Conservation (phyloP, 1,284 basidiomycete species). For the Amylostereum chailletii region DNA sequence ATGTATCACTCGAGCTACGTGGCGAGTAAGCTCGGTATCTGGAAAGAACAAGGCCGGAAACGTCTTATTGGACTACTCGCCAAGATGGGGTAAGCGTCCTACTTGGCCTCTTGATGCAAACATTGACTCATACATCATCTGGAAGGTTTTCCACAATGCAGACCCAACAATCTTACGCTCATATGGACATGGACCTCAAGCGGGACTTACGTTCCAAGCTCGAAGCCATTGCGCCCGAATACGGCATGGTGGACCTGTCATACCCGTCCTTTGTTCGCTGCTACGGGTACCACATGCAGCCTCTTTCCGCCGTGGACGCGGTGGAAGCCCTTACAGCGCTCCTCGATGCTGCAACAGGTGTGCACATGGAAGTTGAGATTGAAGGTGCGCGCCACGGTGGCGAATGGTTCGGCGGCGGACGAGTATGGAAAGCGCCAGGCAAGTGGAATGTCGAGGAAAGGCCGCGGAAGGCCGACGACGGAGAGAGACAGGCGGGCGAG, state of each 20-base stretch:
- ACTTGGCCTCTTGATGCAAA: slow-evolving; percentile 4
- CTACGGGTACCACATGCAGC: slow-evolving; percentile 82
- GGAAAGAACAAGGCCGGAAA: slow-evolving; percentile 91
- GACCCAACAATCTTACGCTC: slow-evolving; percentile 87
- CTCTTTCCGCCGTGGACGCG: slow-evolving; percentile 87
- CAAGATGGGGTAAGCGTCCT: slow-evolving; percentile 86
- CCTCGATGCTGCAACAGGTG: slow-evolving; percentile 85
- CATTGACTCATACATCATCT: neutral
- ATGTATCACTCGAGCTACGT: slow-evolving; percentile 98
- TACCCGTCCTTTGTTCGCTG: slow-evolving; percentile 92
- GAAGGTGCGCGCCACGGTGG: slow-evolving; percentile 80
- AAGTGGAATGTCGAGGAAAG: slow-evolving; percentile 29
- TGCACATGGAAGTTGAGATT: slow-evolving; percentile 82
- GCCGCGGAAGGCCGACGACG: slow-evolving; percentile 36
- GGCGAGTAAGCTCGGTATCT: slow-evolving; percentile 90
- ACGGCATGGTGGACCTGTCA: slow-evolving; percentile 89
- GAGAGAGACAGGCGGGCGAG: slow-evolving; percentile 15
- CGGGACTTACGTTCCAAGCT: slow-evolving; percentile 76
- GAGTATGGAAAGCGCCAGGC: slow-evolving; percentile 57
- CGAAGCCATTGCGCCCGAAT: slow-evolving; percentile 89
- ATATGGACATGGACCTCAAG: slow-evolving; percentile 97
- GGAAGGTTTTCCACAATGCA: slow-evolving; percentile 84
- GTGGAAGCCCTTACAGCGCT: slow-evolving; percentile 87
- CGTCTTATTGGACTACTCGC: slow-evolving; percentile 87
- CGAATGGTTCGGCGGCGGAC: slow-evolving; percentile 82